A percentile compares a stretch with the other conserved stretches of the same genome.
Evolutionary conservation across 768 basidiomycete species (phyloP).

Genomic region (Mrakia hoshinonis): DNA sequence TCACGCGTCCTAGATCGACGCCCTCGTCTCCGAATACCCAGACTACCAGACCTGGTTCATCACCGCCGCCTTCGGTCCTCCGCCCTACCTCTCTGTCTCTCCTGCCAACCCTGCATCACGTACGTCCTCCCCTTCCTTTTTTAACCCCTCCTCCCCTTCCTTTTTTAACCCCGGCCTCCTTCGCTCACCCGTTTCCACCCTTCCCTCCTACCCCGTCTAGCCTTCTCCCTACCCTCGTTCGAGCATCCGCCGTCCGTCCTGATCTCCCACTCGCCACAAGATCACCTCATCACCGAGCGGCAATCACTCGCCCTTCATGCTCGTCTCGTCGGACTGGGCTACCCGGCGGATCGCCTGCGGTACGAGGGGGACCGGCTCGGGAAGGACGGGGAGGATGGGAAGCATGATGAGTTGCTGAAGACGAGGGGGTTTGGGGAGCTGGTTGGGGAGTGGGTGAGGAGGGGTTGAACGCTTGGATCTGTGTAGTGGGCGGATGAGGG

Average conservation of each 20-base stretch:
- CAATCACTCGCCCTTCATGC: constrained; percentile 2
- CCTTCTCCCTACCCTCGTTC: neutral
- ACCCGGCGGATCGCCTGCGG: neutral
- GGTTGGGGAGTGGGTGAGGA: constrained; percentile 12
- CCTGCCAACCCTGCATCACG: constrained; percentile 24
- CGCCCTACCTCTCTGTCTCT: constrained; percentile 21
- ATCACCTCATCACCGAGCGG: constrained; percentile 15
- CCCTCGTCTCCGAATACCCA: constrained; percentile 24
- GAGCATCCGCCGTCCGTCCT: neutral
- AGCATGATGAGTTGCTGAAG: constrained; percentile 20
- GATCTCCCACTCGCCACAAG: constrained; percentile 13
- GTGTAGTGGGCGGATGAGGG: too few species aligned
- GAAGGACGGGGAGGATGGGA: constrained; percentile 10
- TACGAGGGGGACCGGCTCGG: constrained; percentile 8
- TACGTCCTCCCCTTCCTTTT: neutral
- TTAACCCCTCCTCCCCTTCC: neutral
- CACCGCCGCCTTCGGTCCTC: constrained; percentile 25
- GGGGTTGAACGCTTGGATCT: neutral
- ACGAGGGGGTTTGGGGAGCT: constrained; percentile 12
- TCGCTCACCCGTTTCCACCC: neutral
- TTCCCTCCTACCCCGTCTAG: neutral
- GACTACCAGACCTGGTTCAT: constrained; percentile 26
- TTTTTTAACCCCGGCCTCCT: neutral
- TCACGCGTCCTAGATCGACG: constrained; percentile 12
- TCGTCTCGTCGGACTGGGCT: constrained; percentile 7